Conservation (phyloP, 192 early-diverging fungal species). For the Coemansia sp. region DNA sequence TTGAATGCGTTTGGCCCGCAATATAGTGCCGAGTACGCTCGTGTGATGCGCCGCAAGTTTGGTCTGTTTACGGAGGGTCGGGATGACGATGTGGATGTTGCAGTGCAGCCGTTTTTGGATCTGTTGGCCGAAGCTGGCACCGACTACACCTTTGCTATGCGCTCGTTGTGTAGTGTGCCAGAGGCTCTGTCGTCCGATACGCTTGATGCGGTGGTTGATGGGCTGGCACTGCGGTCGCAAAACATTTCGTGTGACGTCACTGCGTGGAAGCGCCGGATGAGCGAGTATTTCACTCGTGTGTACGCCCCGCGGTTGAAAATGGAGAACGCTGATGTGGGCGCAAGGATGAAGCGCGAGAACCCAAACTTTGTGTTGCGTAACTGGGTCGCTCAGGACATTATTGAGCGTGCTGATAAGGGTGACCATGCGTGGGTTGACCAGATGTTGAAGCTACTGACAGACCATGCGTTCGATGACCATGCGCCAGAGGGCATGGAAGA, state of each 20-base stretch:
- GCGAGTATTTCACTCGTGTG: constrained; percentile 27
- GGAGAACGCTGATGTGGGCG: not conserved
- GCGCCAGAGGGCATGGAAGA: constrained; percentile 42
- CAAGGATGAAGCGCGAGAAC: constrained; percentile 68
- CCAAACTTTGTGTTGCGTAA: constrained; percentile 78
- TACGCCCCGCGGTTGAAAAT: constrained; percentile 60
- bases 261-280: constrained; percentile 15
- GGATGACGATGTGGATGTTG: constrained; percentile 56
- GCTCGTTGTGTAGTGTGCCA: constrained; percentile 60
- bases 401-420: constrained; percentile 54
- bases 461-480: constrained; percentile 50
- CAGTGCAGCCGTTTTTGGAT: constrained; percentile 67
- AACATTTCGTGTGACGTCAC: constrained; percentile 13
- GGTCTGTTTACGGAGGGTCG: constrained; percentile 35
- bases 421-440: constrained; percentile 37
- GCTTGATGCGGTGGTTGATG: constrained; percentile 11
- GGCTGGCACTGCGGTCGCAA: constrained; percentile 22
- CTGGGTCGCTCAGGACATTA: constrained; percentile 72
- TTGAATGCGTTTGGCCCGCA: constrained; percentile 57
- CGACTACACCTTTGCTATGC: constrained; percentile 78
- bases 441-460: constrained; percentile 50
- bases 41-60: constrained; percentile 66
- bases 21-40: constrained; percentile 50
- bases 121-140: constrained; percentile 62
- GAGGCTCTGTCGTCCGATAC: constrained; percentile 15